A percentile compares a stretch with the other conserved stretches of the same genome.
Conservation (phyloP, 768 basidiomycete species). For the Tylopilus sp. region DNA sequence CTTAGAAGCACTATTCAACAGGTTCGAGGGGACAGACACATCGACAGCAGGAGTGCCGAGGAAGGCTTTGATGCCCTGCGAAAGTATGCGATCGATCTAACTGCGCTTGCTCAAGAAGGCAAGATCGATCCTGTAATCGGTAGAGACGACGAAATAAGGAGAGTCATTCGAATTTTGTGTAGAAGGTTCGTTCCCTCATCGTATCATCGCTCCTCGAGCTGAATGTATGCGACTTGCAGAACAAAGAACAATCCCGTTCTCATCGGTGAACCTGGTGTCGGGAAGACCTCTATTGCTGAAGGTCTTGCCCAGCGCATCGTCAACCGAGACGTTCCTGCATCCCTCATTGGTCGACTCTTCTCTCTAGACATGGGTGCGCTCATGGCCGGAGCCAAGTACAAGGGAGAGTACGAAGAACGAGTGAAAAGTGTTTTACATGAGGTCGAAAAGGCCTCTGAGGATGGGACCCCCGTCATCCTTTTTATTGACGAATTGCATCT, state of each 20-base stretch:
- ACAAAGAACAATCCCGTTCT: constrained; percentile 98
- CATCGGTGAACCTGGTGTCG: constrained; percentile 92
- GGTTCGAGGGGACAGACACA: constrained; percentile 76
- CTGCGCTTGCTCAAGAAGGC: constrained; percentile 83
- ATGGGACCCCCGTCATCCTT: constrained; percentile 79
- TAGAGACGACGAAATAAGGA: constrained; percentile 87
- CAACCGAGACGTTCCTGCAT: constrained; percentile 85
- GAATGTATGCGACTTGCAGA: constrained; percentile 36
- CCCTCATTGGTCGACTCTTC: constrained; percentile 69
- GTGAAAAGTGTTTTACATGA: constrained; percentile 91
- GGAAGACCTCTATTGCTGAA: constrained; percentile 94
- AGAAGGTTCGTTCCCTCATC: constrained; percentile 46
- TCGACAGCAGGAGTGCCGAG: constrained; percentile 85
- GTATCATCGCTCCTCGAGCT: neutral
- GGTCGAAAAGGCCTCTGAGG: constrained; percentile 82
- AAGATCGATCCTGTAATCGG: constrained; percentile 97
- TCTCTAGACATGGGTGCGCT: constrained; percentile 94
- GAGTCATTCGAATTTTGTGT: constrained; percentile 80
- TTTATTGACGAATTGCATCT: constrained; percentile 96
- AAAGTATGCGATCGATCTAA: constrained; percentile 87
- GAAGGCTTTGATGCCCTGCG: constrained; percentile 89
- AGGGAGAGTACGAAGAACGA: constrained; percentile 96
- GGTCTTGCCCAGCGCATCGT: constrained; percentile 94
- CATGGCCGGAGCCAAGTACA: constrained; percentile 91
- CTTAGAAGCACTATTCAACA: constrained; percentile 77